Base-by-base conservation (phyloP, 306 rosid species). In the Carpinus viminea region DNA sequence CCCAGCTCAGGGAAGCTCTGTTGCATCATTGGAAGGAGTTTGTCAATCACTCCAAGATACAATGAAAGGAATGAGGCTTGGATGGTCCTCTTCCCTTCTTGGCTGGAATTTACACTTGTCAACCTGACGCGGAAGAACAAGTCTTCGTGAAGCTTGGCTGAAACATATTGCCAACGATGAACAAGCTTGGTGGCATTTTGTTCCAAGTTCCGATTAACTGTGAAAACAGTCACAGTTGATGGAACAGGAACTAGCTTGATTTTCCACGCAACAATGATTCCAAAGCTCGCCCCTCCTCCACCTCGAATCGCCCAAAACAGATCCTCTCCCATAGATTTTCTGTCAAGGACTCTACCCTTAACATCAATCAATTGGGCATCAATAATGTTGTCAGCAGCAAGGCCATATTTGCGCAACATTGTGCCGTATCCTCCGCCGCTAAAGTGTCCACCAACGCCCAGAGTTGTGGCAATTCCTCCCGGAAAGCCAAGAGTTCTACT, bases 231-330 rank as follows among this genome's bases (percentile, higher is more conserved):
- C 73, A 79, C 82, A 1, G 8, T 51, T 24, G 72, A 41, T 55
- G 82, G 82, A 72, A 79, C 77, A 12, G n/a, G 47, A 28, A 79
- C 66, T 7, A 79, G 2, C 46, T 64, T 79, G 45, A 73, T 61
- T 18, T 73, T 79, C 83, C 83, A 79, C 41, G 74, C 50, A 62
- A 79, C 3, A 21, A 73, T 50, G 31, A 79, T 24, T 16, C 83
- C 78, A 53, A 73, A 79, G 56, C 74, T 79, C 0, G 78, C 55
- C 45, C 83, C 74, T 10, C 83, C 83, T 7, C 83, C 78, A 36
- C 83, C 83, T 79, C 78, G 18, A 4, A 79, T 2, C 12, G 83
- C 83, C 83, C 78, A 79, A 64, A 79, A 79, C 5, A 73, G 28
- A 11, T 73, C 83, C 38, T 79, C 83, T 0, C 83, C 83, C 83